Evolutionary conservation across 345 rosid genomes (phyloP).

Genomic region (Eutrema yunnanense): DNA sequence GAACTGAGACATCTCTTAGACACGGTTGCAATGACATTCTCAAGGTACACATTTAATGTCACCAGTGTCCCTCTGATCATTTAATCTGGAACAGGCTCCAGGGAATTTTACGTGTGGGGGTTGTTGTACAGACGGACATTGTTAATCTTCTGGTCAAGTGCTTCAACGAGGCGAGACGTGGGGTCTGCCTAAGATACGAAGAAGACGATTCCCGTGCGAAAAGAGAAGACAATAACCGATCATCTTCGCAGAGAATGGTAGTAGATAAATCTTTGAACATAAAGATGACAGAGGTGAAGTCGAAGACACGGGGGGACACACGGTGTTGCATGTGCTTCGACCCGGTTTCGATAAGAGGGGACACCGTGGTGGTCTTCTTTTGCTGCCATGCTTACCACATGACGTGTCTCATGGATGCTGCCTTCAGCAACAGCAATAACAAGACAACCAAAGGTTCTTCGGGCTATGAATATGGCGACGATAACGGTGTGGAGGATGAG

Average conservation of each 20-base stretch:
- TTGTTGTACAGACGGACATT: conserved; percentile 67
- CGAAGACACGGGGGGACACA: conserved; percentile 80
- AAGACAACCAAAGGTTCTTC: conserved; percentile 31
- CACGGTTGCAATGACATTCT: conserved; percentile 96
- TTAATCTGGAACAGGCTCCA: background rate
- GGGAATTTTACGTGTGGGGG: conserved; percentile 17
- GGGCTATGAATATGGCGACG: conserved; percentile 37
- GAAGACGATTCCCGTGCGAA: conserved; percentile 57
- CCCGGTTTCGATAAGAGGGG: conserved; percentile 72
- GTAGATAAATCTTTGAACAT: conserved; percentile 37
- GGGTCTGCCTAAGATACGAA: conserved; percentile 60
- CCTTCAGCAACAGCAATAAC: conserved; percentile 43
- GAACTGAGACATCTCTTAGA: conserved; percentile 97
- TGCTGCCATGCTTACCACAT: conserved; percentile 95
- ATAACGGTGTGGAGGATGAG: conserved; percentile 17
- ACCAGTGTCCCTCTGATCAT: background rate
- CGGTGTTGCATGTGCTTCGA: conserved; percentile 98
- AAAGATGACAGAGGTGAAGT: conserved; percentile 66
- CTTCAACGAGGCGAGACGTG: conserved; percentile 82
- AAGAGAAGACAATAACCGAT: conserved; percentile 45
- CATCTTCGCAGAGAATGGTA: conserved; percentile 32
- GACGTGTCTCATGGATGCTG: conserved; percentile 76
- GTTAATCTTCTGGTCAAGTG: conserved; percentile 86
- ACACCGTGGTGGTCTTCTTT: conserved; percentile 73
- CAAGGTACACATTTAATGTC: conserved; percentile 47